Evolutionary conservation across 2,329 filamentous ascomycete genomes (phyloP).

Genomic region (Trichoderma semiorbis): DNA sequence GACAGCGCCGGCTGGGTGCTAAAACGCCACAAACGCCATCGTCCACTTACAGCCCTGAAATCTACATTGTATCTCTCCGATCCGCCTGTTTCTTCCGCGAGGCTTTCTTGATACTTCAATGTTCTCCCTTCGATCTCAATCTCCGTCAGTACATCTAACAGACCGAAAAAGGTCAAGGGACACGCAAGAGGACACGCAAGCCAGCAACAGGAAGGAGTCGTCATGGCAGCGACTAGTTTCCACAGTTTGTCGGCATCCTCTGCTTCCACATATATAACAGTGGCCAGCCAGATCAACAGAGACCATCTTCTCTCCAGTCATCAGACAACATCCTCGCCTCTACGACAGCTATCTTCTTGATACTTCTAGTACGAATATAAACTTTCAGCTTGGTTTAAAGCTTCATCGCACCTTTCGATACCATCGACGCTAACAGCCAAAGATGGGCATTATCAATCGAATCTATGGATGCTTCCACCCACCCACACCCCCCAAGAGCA

Average conservation of each 20-base stretch:
- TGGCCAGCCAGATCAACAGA: background rate
- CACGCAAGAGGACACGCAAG: background rate
- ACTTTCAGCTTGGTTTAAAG: too few species aligned
- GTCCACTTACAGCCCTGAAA: too few species aligned
- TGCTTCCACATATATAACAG: background rate
- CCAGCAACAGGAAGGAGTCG: background rate
- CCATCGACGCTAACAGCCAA: background rate
- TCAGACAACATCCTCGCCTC: background rate
- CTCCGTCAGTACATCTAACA: background rate
- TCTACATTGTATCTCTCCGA: too few species aligned
- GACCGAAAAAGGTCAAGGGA: background rate
- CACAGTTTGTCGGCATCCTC: background rate
- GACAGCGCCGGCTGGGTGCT: too few species aligned
- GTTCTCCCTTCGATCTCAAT: background rate
- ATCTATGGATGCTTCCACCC: slow-evolving; percentile 13
- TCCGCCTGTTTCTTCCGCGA: background rate
- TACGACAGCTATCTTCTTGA: background rate
- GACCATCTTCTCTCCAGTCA: background rate
- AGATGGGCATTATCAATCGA: slow-evolving; percentile 2
- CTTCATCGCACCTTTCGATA: background rate
- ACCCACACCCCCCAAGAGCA: background rate
- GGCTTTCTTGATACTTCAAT: background rate
- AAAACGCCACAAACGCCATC: too few species aligned
- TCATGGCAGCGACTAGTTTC: background rate
- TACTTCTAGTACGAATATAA: background rate